Evolutionary conservation across 176 grass and related monocot species (phyloP).

Genomic region (Zoysia japonica): DNA sequence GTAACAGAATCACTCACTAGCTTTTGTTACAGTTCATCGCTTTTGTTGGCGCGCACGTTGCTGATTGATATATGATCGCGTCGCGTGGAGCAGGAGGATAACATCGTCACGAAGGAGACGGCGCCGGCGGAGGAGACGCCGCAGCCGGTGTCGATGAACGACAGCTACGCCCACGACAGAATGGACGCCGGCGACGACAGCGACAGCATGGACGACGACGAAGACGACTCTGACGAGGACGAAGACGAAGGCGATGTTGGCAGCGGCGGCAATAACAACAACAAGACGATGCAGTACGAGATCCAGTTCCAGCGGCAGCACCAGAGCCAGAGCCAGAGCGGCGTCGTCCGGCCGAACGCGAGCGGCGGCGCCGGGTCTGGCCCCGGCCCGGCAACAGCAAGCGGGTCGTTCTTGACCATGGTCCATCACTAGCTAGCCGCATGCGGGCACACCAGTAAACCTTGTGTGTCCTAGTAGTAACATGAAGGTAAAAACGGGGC

Average conservation of each 20-base stretch:
- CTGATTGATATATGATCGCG: neutral
- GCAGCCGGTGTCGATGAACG: conserved; percentile 48
- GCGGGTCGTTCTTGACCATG: conserved; percentile 85
- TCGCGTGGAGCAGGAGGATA: conserved; percentile 42
- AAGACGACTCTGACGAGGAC: conserved; percentile 59
- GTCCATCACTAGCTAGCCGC: conserved; percentile 53
- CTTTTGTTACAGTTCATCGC: neutral
- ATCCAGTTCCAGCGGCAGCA: conserved; percentile 73
- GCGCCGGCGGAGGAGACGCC: conserved; percentile 31
- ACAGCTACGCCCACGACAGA: conserved; percentile 49
- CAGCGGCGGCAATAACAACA: conserved; percentile 1
- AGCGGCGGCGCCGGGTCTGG: conserved; percentile 15
- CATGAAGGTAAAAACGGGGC: neutral
- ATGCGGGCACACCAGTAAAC: conserved; percentile 21
- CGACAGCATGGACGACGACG: conserved; percentile 47
- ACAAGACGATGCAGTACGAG: conserved; percentile 59
- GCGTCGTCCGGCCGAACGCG: conserved; percentile 39
- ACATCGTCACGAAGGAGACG: conserved; percentile 43
- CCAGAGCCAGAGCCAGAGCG: conserved; percentile 19
- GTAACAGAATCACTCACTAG: conserved; percentile 33
- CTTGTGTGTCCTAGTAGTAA: neutral
- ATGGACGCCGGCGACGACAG: conserved; percentile 27
- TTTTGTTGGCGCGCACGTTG: neutral
- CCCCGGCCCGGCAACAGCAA: conserved; percentile 37
- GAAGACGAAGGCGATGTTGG: conserved; percentile 36